Base-by-base conservation (phyloP, 1,139 yeast species). In the Arxiozyma slooffiae region DNA sequence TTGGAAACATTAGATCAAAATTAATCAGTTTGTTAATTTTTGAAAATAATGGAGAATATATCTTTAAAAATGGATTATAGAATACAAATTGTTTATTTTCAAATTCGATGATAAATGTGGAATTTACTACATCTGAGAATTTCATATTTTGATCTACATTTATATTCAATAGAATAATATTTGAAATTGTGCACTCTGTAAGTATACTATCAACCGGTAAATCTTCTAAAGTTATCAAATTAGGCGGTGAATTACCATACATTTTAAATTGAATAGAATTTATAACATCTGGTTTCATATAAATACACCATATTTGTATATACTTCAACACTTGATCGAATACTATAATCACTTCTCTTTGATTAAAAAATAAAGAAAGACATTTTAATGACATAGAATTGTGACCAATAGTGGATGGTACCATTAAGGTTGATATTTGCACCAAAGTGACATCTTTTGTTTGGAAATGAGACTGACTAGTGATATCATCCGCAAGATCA, bases 391-490 rank as follows among this genome's bases (percentile, higher is more conserved):
- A 62, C 4, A 63, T 57, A n/a, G 63, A 53, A 38, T 16, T 14
- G n/a, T 24, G 41, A 9, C 37, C 17, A 2, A 48, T 46, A 30
- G 43, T n/a, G 6, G 40, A 46, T 18, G 68, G 67, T 22, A 78
- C 46, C 8, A 60, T 57, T 34, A 74, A 65, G 0, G 77, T 67
- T 36, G 81, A 83, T 7, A 85, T 67, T 57, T 75, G 78, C 0
- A 89, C 80, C 53, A 86, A 69, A 20, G 83, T 80, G 62, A 83
- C 75, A 63, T 87, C 95, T 57, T 84, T 85, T 44, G 62, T 49
- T 38, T 54, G 49, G 7, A 56, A 53, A 30, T 60, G 60, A 22
- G 42, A n/a, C 36, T 45, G 55, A 14, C 42, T 49, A 17, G 53
- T 41, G 9, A 42, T 18, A 52, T 36, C 41, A 30, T 14, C 6